Evolutionary conservation across 176 grass and related monocot genomes (phyloP).

Genomic region (Carex scoparia): DNA sequence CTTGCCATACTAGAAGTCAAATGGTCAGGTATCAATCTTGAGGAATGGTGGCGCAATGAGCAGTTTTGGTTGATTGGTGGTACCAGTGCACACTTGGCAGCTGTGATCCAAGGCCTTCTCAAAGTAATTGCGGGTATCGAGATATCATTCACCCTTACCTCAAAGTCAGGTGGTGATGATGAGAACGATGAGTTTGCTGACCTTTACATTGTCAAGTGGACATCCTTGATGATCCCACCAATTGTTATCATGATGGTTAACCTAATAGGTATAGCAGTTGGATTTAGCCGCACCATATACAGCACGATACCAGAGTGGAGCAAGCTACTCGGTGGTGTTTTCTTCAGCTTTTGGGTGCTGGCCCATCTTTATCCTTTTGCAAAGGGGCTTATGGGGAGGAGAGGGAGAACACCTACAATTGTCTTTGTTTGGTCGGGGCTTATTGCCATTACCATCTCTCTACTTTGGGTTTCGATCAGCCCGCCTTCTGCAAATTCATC

Average conservation of each 20-base stretch:
- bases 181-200: constrained; percentile 77
- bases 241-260: constrained; percentile 99
- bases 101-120: constrained; percentile 81
- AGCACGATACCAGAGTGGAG: constrained; percentile 88
- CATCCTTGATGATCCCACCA: constrained; percentile 85
- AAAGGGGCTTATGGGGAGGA: constrained; percentile 85
- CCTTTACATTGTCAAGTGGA: constrained; percentile 93
- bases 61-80: constrained; percentile 99
- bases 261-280: constrained; percentile 70
- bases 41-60: constrained; percentile 99
- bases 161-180: constrained; percentile 77
- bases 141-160: constrained; percentile 96
- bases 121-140: constrained; percentile 93
- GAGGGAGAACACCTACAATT: constrained; percentile 77
- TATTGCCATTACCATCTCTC: constrained; percentile 82
- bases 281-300: constrained; percentile 84
- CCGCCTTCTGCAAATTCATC: constrained; percentile 55
- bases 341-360: constrained; percentile 99
- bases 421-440: constrained; percentile 95
- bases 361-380: constrained; percentile 92
- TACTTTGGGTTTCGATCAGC: constrained; percentile 89
- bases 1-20: constrained; percentile 90
- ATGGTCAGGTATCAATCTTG: constrained; percentile 78
- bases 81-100: constrained; percentile 82
- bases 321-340: constrained; percentile 77